These are phyloP conservation scores for Dactylis glomerata DNA, from an alignment of 176 grass and related monocot species.

Conservation along the genomic window DNA sequence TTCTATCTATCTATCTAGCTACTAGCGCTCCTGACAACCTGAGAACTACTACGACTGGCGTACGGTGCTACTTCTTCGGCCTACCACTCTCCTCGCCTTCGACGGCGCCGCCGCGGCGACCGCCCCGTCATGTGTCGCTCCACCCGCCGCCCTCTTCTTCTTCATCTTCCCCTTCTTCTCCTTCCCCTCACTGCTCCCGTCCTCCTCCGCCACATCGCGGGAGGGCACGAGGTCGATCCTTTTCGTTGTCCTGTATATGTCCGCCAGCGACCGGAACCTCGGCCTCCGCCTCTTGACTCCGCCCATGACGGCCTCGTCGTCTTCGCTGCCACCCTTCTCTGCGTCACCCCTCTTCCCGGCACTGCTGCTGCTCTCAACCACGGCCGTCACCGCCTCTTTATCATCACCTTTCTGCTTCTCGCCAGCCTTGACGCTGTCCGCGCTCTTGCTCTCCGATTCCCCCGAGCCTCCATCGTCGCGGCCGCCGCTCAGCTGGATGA, in stretches of 20 bases:
- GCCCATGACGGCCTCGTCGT: conserved; percentile 3
- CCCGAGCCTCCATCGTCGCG: not conserved
- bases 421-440: not conserved
- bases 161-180: not conserved
- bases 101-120: not conserved
- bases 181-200: not conserved
- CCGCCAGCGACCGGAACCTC: conserved; percentile 42
- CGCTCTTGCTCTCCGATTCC: conserved; percentile 17
- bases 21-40: not conserved
- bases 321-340: not conserved
- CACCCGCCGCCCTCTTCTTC: not conserved
- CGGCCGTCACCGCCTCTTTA: not conserved
- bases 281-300: conserved; percentile 17
- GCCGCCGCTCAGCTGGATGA: conserved; percentile 52
- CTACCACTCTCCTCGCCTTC: not conserved
- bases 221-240: not conserved
- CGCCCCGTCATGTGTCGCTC: not conserved
- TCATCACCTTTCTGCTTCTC: not conserved
- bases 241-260: conserved; percentile 26
- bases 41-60: not conserved
- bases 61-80: not conserved
- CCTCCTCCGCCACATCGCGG: not conserved
- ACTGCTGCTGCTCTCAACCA: conserved; percentile 5
- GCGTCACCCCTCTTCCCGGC: not conserved
- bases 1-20: not conserved